A percentile compares a stretch with the other conserved stretches of the same genome.
These are phyloP conservation scores for Microstegium vimineum DNA, from an alignment of 176 grass and related monocot genomes.

Conservation along the genomic window DNA sequence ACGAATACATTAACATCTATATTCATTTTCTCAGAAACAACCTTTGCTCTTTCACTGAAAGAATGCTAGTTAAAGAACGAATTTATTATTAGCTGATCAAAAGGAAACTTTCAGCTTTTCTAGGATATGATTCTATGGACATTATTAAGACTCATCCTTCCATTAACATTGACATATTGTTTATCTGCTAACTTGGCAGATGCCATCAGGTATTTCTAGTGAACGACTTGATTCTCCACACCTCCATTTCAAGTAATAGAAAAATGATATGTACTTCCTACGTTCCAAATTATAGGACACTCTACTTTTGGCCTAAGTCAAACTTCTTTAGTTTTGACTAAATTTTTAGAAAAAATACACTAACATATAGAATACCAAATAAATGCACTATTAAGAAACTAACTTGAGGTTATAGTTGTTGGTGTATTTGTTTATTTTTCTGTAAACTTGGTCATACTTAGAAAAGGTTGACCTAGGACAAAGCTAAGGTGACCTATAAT, in stretches of 20 bases:
- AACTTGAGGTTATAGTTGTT: background rate
- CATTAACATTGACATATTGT: background rate
- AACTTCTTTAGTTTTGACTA: background rate
- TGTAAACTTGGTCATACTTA: background rate
- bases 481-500: background rate
- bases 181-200: background rate
- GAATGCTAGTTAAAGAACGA: constrained; percentile 3
- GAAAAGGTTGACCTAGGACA: background rate
- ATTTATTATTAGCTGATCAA: background rate
- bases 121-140: background rate
- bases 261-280: background rate
- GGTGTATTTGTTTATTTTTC: background rate
- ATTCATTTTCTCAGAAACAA: background rate
- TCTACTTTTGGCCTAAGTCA: background rate
- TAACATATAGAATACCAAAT: background rate
- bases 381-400: background rate
- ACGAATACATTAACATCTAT: background rate
- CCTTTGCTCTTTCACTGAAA: background rate
- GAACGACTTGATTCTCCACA: background rate
- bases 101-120: background rate
- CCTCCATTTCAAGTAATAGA: background rate
- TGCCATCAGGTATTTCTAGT: background rate
- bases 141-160: background rate
- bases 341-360: background rate
- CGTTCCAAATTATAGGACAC: background rate